phyloP scores from a whole-genome alignment of 176 grass and related monocot species.

The Cocos nucifera region DNA sequence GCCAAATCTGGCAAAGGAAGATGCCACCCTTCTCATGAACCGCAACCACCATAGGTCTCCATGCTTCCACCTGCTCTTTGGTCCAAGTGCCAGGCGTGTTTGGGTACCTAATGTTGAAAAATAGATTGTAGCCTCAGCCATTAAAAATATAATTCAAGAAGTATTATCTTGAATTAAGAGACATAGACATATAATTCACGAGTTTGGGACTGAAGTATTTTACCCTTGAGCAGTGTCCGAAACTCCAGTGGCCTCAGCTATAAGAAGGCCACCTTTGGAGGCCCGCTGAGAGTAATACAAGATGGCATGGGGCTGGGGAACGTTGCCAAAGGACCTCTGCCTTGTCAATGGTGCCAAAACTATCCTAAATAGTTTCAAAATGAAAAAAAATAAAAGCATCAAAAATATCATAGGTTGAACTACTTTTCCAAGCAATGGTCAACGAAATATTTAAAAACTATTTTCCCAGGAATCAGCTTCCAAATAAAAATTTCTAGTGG shows the following conservation, averaged over 20 bases:
- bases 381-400: no score
- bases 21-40: slow-evolving; percentile 49
- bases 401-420: no score
- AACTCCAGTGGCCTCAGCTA: slow-evolving; percentile 25
- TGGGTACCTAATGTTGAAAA: slow-evolving; percentile 27
- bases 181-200: no score
- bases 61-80: slow-evolving; percentile 57
- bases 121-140: no score
- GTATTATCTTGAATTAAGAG: no score
- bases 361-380: not conserved
- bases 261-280: slow-evolving; percentile 24
- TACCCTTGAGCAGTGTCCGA: slow-evolving; percentile 40
- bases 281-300: slow-evolving; percentile 29
- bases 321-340: slow-evolving; percentile 12
- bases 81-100: slow-evolving; percentile 58
- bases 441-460: no score
- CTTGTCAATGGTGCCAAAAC: slow-evolving; percentile 27
- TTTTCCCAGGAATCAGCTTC: no score
- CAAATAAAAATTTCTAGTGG: no score
- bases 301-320: slow-evolving; percentile 26
- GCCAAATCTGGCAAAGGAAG: slow-evolving; percentile 69
- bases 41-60: slow-evolving; percentile 49
- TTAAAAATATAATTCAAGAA: no score
- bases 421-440: no score
- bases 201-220: not conserved